Evolutionary conservation across 495 filamentous ascomycete genomes (phyloP).

Genomic region (Neurospora sp.): DNA sequence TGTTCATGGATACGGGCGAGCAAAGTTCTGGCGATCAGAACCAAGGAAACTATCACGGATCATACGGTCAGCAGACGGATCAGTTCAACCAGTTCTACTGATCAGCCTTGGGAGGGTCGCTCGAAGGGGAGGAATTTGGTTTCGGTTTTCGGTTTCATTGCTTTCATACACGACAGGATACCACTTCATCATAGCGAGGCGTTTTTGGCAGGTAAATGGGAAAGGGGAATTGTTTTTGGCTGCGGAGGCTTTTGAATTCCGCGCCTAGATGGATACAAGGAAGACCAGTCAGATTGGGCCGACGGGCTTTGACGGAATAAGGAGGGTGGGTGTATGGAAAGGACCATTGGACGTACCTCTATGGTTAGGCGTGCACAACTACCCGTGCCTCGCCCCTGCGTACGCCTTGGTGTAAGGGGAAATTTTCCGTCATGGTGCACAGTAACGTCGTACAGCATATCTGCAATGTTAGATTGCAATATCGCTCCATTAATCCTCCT

Average conservation of each 20-base stretch:
- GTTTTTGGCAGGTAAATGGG: not conserved
- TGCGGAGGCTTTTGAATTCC: not conserved
- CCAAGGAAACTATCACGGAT: not conserved
- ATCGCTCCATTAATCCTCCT: not conserved
- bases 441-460: not conserved
- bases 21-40: not conserved
- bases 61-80: not conserved
- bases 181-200: not conserved
- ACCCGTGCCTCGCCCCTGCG: not conserved
- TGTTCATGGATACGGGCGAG: not conserved
- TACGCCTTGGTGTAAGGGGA: not conserved
- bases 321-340: not conserved
- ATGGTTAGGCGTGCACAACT: not conserved
- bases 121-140: not conserved
- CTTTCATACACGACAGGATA: not conserved
- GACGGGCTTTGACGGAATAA: not conserved
- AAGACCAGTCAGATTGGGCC: not conserved
- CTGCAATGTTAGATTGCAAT: not conserved
- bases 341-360: not conserved
- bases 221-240: not conserved
- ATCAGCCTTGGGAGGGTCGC: not conserved
- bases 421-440: not conserved
- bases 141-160: not conserved
- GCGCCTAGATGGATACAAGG: not conserved
- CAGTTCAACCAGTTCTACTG: not conserved